Evolutionary conservation across 345 rosid genomes (phyloP).

Genomic region (Eucalyptus shirleyi): DNA sequence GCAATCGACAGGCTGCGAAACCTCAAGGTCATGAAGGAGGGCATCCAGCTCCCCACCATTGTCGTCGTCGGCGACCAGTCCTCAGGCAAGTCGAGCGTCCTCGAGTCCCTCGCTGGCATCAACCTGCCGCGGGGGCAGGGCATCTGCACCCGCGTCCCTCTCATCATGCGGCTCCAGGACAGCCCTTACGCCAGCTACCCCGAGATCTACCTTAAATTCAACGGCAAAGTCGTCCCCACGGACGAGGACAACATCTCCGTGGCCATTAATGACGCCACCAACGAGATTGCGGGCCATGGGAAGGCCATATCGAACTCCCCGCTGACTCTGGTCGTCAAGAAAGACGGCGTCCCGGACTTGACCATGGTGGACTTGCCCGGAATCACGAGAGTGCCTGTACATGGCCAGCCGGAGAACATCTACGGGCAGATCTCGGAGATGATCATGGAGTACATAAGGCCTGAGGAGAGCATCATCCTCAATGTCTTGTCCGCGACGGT

Average conservation of each 20-base stretch:
- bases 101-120: slow-evolving; percentile 37
- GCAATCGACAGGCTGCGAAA: slow-evolving; percentile 5
- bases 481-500: slow-evolving; percentile 31
- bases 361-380: slow-evolving; percentile 59
- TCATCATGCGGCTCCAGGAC: neutral
- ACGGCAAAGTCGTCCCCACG: neutral
- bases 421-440: slow-evolving; percentile 23
- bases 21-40: slow-evolving; percentile 26
- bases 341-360: slow-evolving; percentile 30
- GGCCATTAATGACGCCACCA: slow-evolving; percentile 19
- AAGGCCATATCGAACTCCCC: slow-evolving; percentile 30
- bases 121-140: neutral
- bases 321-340: slow-evolving; percentile 28
- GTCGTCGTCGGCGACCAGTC: slow-evolving; percentile 48
- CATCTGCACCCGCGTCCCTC: neutral
- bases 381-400: slow-evolving; percentile 35
- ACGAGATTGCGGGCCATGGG: slow-evolving; percentile 26
- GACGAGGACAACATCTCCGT: slow-evolving; percentile 10
- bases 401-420: slow-evolving; percentile 35
- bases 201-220: neutral
- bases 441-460: slow-evolving; percentile 29
- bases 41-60: slow-evolving; percentile 48
- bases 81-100: slow-evolving; percentile 44
- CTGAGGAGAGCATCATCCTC: slow-evolving; percentile 28
- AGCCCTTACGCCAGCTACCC: neutral